phyloP scores from a whole-genome alignment of 2,329 filamentous ascomycete genomes.

The Fusarium nygamai region DNA sequence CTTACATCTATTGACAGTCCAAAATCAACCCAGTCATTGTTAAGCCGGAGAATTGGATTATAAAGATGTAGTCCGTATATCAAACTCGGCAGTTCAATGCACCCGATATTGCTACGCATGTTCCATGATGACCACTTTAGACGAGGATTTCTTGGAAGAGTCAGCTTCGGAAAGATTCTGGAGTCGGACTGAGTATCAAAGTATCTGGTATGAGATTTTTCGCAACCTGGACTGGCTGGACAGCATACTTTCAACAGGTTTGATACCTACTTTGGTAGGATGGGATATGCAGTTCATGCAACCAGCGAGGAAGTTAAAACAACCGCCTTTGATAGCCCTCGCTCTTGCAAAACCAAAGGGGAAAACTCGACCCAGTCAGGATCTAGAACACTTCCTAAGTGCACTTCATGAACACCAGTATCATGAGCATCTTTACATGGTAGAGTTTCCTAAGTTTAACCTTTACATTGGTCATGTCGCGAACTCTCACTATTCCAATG shows the following conservation, averaged over 20 bases:
- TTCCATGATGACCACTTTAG: background rate
- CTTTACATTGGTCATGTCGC: background rate
- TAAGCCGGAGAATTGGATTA: background rate
- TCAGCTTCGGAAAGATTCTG: background rate
- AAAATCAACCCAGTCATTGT: background rate
- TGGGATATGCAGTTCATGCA: background rate
- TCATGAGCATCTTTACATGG: background rate
- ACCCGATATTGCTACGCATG: background rate
- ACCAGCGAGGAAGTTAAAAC: background rate
- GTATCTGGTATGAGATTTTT: background rate
- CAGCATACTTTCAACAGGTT: background rate
- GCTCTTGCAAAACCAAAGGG: background rate
- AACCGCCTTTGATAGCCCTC: background rate
- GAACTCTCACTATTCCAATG: background rate
- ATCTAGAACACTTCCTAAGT: background rate
- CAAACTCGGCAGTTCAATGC: background rate
- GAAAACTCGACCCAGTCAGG: background rate
- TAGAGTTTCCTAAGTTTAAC: background rate
- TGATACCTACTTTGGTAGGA: background rate
- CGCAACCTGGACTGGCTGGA: background rate
- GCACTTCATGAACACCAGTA: background rate
- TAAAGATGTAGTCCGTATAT: background rate
- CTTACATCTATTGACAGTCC: background rate
- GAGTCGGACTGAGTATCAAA: background rate
- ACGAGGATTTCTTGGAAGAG: background rate